Evolutionary conservation across 345 rosid species (phyloP).

Genomic region (Ceriops zippeliana): DNA sequence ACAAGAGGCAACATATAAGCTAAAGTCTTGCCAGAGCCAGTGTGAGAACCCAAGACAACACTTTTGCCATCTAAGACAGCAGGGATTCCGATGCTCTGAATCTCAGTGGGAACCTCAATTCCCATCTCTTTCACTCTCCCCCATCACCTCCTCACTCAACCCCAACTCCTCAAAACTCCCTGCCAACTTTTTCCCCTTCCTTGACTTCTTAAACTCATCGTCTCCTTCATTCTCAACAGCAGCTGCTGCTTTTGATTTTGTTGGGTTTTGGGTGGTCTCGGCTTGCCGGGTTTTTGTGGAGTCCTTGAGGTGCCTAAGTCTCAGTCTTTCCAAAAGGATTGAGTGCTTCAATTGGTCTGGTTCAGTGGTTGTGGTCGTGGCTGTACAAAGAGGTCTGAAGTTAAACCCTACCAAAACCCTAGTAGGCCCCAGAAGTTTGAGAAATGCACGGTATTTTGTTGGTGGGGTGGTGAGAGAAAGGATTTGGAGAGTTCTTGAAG

Average conservation of each 20-base stretch:
- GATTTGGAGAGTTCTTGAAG: conserved; percentile 16
- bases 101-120: conserved; percentile 88
- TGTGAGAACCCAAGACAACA: conserved; percentile 90
- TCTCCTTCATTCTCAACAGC: conserved; percentile 26
- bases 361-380: conserved; percentile 20
- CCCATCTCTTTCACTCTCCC: conserved; percentile 71
- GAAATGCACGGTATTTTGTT: conserved; percentile 15
- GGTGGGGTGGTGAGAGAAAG: conserved; percentile 13
- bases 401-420: conserved; percentile 29
- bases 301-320: conserved; percentile 64
- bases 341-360: conserved; percentile 59
- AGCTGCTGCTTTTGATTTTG: conserved; percentile 1
- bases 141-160: conserved; percentile 73
- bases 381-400: conserved; percentile 43
- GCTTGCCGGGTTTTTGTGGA: conserved; percentile 36
- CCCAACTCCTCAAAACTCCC: conserved; percentile 77
- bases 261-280: conserved; percentile 23
- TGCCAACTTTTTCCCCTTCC: conserved; percentile 41
- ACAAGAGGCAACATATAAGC: conserved; percentile 88
- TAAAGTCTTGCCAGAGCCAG: conserved; percentile 94
- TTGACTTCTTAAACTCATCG: conserved; percentile 21
- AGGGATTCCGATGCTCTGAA: conserved; percentile 85
- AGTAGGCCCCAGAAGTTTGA: conserved; percentile 35
- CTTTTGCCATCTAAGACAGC: conserved; percentile 72
- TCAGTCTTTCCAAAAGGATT: conserved; percentile 73